Evolutionary conservation across 2,329 filamentous ascomycete genomes (phyloP).

Genomic region (Aspergillus cejpii): DNA sequence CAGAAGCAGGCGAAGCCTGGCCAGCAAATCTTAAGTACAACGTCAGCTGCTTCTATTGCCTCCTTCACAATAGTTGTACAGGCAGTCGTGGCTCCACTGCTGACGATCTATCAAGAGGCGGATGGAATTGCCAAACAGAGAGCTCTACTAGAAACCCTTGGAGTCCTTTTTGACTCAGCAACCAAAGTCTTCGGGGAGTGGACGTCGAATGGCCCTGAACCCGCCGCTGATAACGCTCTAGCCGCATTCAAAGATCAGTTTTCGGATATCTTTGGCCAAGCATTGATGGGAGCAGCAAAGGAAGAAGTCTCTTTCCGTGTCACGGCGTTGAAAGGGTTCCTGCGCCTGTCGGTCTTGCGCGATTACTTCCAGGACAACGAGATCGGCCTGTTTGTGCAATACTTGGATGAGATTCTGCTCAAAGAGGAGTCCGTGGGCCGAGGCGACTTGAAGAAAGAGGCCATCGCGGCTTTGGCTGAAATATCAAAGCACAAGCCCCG

Average conservation of each 20-base stretch:
- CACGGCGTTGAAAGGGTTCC: constrained; percentile 44
- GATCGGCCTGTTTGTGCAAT: constrained; percentile 49
- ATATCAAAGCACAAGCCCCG: constrained; percentile 57
- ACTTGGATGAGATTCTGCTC: constrained; percentile 56
- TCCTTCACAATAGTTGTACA: constrained; percentile 52
- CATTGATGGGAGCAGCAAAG: constrained; percentile 47
- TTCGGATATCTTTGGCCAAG: constrained; percentile 50
- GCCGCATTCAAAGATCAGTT: constrained; percentile 46
- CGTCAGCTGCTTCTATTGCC: constrained; percentile 50
- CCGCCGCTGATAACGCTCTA: constrained; percentile 39
- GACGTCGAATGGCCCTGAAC: constrained; percentile 39
- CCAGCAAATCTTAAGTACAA: constrained; percentile 53
- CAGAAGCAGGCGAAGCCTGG: constrained; percentile 62
- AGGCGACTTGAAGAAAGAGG: constrained; percentile 52
- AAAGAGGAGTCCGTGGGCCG: constrained; percentile 52
- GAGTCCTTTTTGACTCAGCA: constrained; percentile 53
- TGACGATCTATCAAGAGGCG: constrained; percentile 55
- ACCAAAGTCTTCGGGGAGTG: constrained; percentile 53
- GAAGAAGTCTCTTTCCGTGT: constrained; percentile 48
- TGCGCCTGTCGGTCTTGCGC: constrained; percentile 42
- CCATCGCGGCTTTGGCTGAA: constrained; percentile 53
- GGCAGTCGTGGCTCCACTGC: constrained; percentile 51
- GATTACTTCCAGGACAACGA: constrained; percentile 48
- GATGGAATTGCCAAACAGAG: constrained; percentile 57
- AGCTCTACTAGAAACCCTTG: constrained; percentile 56